Base-by-base conservation (phyloP, 768 basidiomycete species). In the Mycena haematopus region DNA sequence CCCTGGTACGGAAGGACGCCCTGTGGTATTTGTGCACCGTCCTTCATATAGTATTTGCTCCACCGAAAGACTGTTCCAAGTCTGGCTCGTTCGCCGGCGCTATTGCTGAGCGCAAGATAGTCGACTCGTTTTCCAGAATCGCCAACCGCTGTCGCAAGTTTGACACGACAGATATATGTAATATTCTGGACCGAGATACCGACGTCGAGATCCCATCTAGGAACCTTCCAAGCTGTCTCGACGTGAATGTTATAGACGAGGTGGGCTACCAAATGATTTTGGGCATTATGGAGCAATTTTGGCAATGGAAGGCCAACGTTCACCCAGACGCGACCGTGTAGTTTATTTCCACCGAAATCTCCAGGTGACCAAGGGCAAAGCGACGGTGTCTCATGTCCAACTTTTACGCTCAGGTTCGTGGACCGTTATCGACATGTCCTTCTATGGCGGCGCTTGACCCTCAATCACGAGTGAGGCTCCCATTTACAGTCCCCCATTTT, bases 21-120 rank as follows among this genome's bases (percentile, higher is more conserved):
- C 51, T 82, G 13, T 86, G 84, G 84, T 86, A 83, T 72, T 73
- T 85, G 31, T 85, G 83, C 68, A 75, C 74, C 40, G 63, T 79
- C 49, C 70, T 85, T 31, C 80, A 82, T 60, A 61, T 74, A 56
- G 61, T 80, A 36, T 74, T 77, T 67, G 36, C 58, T 54, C 52
- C 53, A 44, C 6, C 24, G 13, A 50, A 58, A 31, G 56, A 58
- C 22, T 33, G 35, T 4, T 49, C 53, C 52, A 47, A 54, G 15
- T 33, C 45, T 36, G 33, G 31, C 35, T 47, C 58, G 40, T 13
- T 47, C 42, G n/a, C 27, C 33, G 55, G 54, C 21, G 54, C 58
- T 21, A 49, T 60, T 22, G 53, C 52, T 46, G 59, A 63, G 45
- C 44, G 21, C 38, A 25, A 52, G 22, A 67, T 67, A 21, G 38